Conservation (phyloP, 2,329 filamentous ascomycete species). For the Epichloe scottii region DNA sequence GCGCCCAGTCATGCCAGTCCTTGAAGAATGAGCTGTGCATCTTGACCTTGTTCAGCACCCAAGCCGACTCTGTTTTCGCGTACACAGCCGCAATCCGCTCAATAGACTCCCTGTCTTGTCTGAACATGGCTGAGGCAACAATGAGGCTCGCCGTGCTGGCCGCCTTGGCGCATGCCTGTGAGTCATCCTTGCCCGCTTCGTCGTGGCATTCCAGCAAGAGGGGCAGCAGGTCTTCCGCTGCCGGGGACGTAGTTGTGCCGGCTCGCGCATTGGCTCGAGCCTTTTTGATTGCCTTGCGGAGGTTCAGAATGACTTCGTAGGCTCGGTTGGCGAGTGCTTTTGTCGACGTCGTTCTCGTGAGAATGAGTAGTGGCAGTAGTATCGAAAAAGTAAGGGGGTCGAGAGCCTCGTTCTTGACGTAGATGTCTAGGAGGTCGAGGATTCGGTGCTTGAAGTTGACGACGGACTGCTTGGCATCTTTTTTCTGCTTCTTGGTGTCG, state of each 20-base stretch:
- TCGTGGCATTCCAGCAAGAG: slow-evolving; percentile 56
- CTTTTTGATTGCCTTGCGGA: slow-evolving; percentile 56
- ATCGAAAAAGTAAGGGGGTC: slow-evolving; percentile 56
- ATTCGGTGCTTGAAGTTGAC: slow-evolving; percentile 92
- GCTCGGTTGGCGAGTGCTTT: slow-evolving; percentile 67
- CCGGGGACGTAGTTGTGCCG: neutral
- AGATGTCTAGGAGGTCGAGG: slow-evolving; percentile 76
- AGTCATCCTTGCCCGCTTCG: slow-evolving; percentile 49
- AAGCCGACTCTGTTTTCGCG: slow-evolving; percentile 42
- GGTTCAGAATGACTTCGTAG: slow-evolving; percentile 57
- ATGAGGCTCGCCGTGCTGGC: slow-evolving; percentile 63
- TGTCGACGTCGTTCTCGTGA: slow-evolving; percentile 63
- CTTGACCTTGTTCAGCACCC: slow-evolving; percentile 45
- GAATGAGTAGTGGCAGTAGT: slow-evolving; percentile 62
- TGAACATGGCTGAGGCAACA: slow-evolving; percentile 49
- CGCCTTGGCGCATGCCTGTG: slow-evolving; percentile 60
- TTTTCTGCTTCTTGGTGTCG: slow-evolving; percentile 71
- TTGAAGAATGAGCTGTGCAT: slow-evolving; percentile 55
- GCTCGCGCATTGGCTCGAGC: slow-evolving; percentile 24
- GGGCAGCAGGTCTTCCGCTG: slow-evolving; percentile 33
- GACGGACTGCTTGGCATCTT: slow-evolving; percentile 78
- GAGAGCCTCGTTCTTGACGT: slow-evolving; percentile 64
- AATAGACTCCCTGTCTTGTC: slow-evolving; percentile 38
- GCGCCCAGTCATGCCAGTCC: slow-evolving; percentile 65
- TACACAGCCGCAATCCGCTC: slow-evolving; percentile 51